Base-by-base conservation (phyloP, 805 yeast genomes). In the Candida jianshihensis region DNA sequence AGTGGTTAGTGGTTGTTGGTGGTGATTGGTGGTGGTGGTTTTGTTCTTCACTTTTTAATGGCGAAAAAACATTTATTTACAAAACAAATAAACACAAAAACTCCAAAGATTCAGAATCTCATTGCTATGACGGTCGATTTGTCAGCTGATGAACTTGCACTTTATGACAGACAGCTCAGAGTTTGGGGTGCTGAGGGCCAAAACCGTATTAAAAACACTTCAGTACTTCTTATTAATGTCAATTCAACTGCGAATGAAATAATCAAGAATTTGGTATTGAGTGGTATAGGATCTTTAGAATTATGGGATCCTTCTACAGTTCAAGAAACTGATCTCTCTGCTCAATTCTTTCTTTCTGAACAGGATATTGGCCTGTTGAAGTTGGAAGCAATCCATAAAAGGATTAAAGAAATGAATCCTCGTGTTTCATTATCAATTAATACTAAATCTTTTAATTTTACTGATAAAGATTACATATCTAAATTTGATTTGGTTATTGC, bases 131-230 rank as follows among this genome's bases (percentile, higher is more conserved):
- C 14, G 4, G 31, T 19, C 12, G 24, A 19, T 18, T 46, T 64
- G 27, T 49, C 52, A 21, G 63, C 62, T 60, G 96, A 88, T 50
- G 97, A 89, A 54, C 76, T 89, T 39, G 96, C 94, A 1, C 70
- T 90, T 17, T 90, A 90, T 54, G 98, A 90, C 59, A 74, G 98
- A 40, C 98, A 90, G 60, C 89, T 90, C 44, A 64, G 98, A 43
- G 68, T 90, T 16, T 90, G 98, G 98, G 98, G 98, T 2, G 67
- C 92, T 54, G 94, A 84, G 22, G 95, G 97, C 4, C 98, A 90
- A 57, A 69, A 75, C 28, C 56, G 73, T 30, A 74, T 90, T 65
- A 70, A 92, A 26, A 73, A 78, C 15, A 80, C 96, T 7, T 72
- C 71, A 31, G 68, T 90, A 5, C 61, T 89, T 31, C 49, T 92